A percentile compares a stretch with the other conserved stretches of the same genome.
Evolutionary conservation across 2,329 filamentous ascomycete species (phyloP).

Genomic region (Phaeosphaeria sp.): DNA sequence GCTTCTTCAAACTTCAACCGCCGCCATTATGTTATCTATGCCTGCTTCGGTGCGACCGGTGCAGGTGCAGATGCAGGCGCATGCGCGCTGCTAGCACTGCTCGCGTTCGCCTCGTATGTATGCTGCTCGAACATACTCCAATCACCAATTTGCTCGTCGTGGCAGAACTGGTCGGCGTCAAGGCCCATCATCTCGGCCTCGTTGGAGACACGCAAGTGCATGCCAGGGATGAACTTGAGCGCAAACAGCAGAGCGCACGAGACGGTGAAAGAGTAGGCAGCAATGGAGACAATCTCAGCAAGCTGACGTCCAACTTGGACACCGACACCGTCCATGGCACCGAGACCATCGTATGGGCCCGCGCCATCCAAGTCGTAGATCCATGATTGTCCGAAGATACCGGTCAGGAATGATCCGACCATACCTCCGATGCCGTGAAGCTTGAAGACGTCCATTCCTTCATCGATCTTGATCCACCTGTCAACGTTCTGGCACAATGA

Average conservation of each 20-base stretch:
- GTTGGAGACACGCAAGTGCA: constrained; percentile 62
- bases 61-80: constrained; percentile 4
- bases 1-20: background rate
- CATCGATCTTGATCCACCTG: constrained; percentile 62
- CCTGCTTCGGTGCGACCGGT: constrained; percentile 12
- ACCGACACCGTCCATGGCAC: constrained; percentile 62
- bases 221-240: constrained; percentile 62
- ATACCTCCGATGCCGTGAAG: constrained; percentile 66
- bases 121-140: constrained; percentile 51
- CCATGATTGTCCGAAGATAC: constrained; percentile 61
- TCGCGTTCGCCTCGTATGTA: constrained; percentile 23
- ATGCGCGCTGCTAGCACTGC: constrained; percentile 34
- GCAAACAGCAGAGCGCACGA: constrained; percentile 60
- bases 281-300: constrained; percentile 63
- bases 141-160: constrained; percentile 65
- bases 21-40: constrained; percentile 1
- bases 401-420: constrained; percentile 64
- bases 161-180: constrained; percentile 63
- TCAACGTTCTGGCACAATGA: constrained; percentile 59
- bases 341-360: constrained; percentile 53
- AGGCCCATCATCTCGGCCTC: constrained; percentile 63
- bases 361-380: constrained; percentile 59
- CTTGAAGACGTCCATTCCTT: constrained; percentile 67
- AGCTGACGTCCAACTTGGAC: constrained; percentile 64
- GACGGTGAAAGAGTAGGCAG: constrained; percentile 61